Base-by-base conservation (phyloP, 805 yeast species). In the Myxozyma udenii region DNA sequence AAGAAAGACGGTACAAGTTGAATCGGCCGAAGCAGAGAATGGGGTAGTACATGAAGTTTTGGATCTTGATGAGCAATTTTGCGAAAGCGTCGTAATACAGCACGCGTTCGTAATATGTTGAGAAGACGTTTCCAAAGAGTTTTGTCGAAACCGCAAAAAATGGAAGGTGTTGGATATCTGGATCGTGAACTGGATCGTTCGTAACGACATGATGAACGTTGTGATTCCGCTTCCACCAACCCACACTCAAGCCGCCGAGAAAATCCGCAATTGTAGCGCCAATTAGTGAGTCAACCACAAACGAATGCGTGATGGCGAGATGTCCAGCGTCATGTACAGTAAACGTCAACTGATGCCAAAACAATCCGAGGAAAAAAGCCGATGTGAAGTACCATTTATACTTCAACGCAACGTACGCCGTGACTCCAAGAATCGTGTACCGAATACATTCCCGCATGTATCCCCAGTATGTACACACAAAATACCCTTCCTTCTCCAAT, bases 221-320 rank as follows among this genome's bases (percentile, higher is more conserved):
- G 69, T 88, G 96, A 68, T 86, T 88, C 46, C 90, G 75, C 62
- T 88, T 89, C 96, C 96, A 88, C 96, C 96, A 88, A 1, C 95
- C 95, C 19, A 87, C 65, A 41, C 95, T 85, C 38, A 88, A 73
- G 0, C 96, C 96, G n/a, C 96, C 96, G 46, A 81, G 68, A 73
- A 76, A 88, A 56, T 86, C 80, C 0, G 95, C 95, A 44, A 88
- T 73, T 1, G 79, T 45, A 67, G 83, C 79, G 1, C 95, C 95
- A 51, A 86, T 74, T 18, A 84, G 65, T 64, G 84, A 88, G 67
- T 88, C 96, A 7, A 79, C 41, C 60, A 82, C 84, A 68, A 84
- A 88, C 61, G 85, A 74, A 66, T 88, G 96, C 0, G 95, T 83
- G 46, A 88, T 84, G 1, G 88, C 77, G 12, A 86, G 77, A 66